Percentiles rank a stretch among this genome's conserved stretches.
These are phyloP conservation scores for Ormosia semicastrata DNA, from an alignment of 306 rosid species.

Conservation along the genomic window DNA sequence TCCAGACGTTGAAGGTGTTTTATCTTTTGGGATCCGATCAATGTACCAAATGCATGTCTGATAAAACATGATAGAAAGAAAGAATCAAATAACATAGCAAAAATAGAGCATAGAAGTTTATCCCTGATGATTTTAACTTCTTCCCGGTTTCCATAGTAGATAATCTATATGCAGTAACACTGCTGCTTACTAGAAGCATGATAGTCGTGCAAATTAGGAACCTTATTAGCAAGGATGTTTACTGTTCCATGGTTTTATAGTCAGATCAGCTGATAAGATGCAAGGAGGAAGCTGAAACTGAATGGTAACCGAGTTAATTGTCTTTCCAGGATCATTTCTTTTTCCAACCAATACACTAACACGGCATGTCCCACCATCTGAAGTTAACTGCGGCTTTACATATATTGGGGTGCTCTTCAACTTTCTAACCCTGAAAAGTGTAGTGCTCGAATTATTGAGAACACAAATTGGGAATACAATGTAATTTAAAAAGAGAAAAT, in stretches of 20 bases:
- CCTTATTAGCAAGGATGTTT: slow-evolving; percentile 77
- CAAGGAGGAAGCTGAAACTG: slow-evolving; percentile 83
- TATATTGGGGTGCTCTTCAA: slow-evolving; percentile 86
- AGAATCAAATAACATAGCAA: not conserved
- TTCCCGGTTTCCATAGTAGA: not conserved
- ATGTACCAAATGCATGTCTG: slow-evolving; percentile 90
- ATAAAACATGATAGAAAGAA: slow-evolving; percentile 17
- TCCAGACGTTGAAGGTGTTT: slow-evolving; percentile 88
- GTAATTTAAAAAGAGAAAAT: not conserved
- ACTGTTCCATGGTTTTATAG: slow-evolving; percentile 87
- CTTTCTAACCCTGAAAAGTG: slow-evolving; percentile 74
- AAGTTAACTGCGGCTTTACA: slow-evolving; percentile 89
- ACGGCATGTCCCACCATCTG: slow-evolving; percentile 73
- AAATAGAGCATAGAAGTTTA: slow-evolving; percentile 9
- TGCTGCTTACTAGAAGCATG: not conserved
- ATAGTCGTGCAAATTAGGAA: slow-evolving; percentile 12
- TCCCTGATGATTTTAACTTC: not conserved
- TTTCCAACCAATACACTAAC: slow-evolving; percentile 79
- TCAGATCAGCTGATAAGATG: slow-evolving; percentile 71
- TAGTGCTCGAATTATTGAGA: slow-evolving; percentile 9
- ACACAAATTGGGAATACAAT: not conserved
- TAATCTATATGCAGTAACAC: not conserved
- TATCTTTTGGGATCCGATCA: slow-evolving; percentile 88
- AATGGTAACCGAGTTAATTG: slow-evolving; percentile 63
- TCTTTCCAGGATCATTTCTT: slow-evolving; percentile 86